phyloP scores from a whole-genome alignment of 2,329 filamentous ascomycete genomes.

The Neodidymelliopsis sp. region DNA sequence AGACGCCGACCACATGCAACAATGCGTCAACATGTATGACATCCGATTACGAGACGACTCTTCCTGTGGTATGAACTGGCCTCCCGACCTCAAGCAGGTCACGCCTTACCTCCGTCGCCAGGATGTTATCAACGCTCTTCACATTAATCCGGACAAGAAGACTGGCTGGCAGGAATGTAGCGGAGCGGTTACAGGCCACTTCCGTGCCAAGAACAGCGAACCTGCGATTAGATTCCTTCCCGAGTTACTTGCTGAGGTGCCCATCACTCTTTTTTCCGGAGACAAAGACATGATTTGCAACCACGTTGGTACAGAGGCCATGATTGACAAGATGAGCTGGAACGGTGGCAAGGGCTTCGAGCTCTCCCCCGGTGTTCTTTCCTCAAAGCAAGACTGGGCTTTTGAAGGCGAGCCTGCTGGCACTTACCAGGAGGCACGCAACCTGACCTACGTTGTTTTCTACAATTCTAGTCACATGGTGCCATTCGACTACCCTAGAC shows the following conservation, averaged over 20 bases:
- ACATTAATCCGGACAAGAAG: conserved; percentile 81
- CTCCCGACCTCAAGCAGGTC: conserved; percentile 79
- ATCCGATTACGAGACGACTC: conserved; percentile 82
- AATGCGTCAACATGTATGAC: conserved; percentile 97
- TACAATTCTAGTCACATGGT: conserved; percentile 99
- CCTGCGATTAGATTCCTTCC: conserved; percentile 80
- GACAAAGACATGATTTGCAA: conserved; percentile 97
- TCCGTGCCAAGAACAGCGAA: conserved; percentile 73
- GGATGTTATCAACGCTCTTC: conserved; percentile 82
- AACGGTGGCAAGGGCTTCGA: conserved; percentile 93
- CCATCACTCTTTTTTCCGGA: conserved; percentile 88
- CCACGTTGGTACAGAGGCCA: conserved; percentile 87
- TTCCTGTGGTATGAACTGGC: conserved; percentile 98
- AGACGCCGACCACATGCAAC: conserved; percentile 58
- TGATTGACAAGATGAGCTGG: conserved; percentile 92
- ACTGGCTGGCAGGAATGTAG: conserved; percentile 94
- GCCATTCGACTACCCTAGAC: conserved; percentile 87
- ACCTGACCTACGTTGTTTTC: conserved; percentile 94
- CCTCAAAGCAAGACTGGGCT: conserved; percentile 91
- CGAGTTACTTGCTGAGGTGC: conserved; percentile 76
- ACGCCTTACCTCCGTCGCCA: conserved; percentile 82
- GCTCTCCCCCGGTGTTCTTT: conserved; percentile 82
- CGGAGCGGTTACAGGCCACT: conserved; percentile 75
- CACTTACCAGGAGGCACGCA: conserved; percentile 93
- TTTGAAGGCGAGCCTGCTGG: conserved; percentile 89